Conservation (phyloP, 192 early-diverging fungal species). For the Gonapodya sp. region DNA sequence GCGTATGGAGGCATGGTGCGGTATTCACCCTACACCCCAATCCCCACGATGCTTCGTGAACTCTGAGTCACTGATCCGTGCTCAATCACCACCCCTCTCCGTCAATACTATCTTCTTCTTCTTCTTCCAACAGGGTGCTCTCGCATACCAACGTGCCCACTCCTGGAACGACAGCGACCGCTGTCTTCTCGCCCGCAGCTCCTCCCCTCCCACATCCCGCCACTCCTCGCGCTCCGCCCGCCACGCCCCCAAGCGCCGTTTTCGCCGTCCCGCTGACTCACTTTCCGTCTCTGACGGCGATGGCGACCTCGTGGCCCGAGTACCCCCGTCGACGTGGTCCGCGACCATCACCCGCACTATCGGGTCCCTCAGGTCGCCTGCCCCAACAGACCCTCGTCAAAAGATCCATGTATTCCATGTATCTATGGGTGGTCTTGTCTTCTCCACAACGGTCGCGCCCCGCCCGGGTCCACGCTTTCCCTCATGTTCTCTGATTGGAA, state of each 20-base stretch:
- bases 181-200: neutral
- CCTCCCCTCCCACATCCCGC: neutral
- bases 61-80: too few relatives aligned
- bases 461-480: neutral
- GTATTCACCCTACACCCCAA: neutral
- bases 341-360: neutral
- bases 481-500: neutral
- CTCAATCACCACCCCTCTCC: too few relatives aligned
- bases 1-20: neutral
- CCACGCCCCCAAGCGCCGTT: neutral
- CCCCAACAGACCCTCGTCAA: neutral
- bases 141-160: neutral
- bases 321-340: neutral
- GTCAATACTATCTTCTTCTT: too few relatives aligned
- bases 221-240: neutral
- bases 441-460: neutral
- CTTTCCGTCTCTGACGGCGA: neutral
- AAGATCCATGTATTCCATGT: neutral
- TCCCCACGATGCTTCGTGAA: too few relatives aligned
- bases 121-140: neutral
- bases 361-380: neutral
- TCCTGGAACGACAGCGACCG: neutral
- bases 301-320: neutral
- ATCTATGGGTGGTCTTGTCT: neutral
- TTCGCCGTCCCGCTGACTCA: neutral